Percentiles rank a stretch among this genome's conserved stretches.
phyloP scores from a whole-genome alignment of 1,139 yeast genomes.

The Blastobotrys buckinghamii region DNA sequence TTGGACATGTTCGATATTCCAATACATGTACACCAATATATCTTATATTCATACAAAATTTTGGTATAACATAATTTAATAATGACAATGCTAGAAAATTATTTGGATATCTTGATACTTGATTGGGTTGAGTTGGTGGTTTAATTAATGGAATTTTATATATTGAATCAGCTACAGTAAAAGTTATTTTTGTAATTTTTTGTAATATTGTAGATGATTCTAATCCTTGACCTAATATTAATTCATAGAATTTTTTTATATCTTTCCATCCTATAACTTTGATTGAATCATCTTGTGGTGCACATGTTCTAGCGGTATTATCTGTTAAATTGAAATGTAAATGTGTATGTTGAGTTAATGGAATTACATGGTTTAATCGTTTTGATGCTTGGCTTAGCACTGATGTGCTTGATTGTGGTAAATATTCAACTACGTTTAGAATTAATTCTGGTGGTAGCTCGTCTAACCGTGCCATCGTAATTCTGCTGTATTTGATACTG shows the following conservation, averaged over 20 bases:
- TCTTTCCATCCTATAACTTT: slow-evolving; percentile 4
- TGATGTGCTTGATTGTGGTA: not conserved
- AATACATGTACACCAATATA: slow-evolving; percentile 7
- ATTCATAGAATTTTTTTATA: slow-evolving; percentile 4
- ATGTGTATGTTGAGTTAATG: not conserved
- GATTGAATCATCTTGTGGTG: not conserved
- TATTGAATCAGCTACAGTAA: slow-evolving; percentile 5
- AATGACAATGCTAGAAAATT: slow-evolving; percentile 3
- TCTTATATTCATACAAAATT: slow-evolving; percentile 3
- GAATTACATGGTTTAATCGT: not conserved
- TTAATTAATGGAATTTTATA: slow-evolving; percentile 7
- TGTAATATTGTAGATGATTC: not conserved
- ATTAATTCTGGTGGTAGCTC: slow-evolving; percentile 5
- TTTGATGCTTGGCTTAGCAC: not conserved
- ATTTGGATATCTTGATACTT: slow-evolving; percentile 6
- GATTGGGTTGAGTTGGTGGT: slow-evolving; percentile 3
- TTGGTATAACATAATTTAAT: slow-evolving; percentile 1
- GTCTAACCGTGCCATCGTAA: not conserved
- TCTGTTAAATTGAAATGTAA: slow-evolving; percentile 6
- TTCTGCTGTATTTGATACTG: too few species aligned
- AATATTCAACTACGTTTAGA: not conserved
- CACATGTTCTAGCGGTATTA: not conserved
- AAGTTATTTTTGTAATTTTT: slow-evolving; percentile 4
- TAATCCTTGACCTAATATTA: slow-evolving; percentile 8
- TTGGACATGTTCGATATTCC: slow-evolving; percentile 7